Percentiles rank a stretch among this genome's conserved stretches.
phyloP scores from a whole-genome alignment of 139 green algal genomes.

The Coccomyxa sp. region DNA sequence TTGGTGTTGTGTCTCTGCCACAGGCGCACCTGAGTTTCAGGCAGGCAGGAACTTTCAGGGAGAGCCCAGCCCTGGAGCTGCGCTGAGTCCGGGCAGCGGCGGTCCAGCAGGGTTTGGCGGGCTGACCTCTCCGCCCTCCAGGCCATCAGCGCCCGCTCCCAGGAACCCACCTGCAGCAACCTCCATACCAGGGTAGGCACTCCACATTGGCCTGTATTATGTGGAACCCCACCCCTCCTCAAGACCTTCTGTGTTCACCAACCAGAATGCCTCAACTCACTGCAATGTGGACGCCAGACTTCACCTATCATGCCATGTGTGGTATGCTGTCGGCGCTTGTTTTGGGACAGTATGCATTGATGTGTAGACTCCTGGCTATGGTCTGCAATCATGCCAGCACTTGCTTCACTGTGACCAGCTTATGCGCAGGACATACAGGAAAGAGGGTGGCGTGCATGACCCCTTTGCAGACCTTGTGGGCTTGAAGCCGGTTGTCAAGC shows the following conservation, averaged over 20 bases:
- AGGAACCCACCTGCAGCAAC: not conserved
- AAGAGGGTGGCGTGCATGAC: slow-evolving; percentile 29
- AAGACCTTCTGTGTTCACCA: too few relatives aligned
- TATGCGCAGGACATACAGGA: slow-evolving; percentile 5
- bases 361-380: not conserved
- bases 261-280: not conserved
- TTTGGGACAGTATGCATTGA: not conserved
- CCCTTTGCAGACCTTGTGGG: slow-evolving; percentile 41
- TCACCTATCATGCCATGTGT: not conserved
- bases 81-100: too few relatives aligned
- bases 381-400: not conserved
- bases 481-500: too few relatives aligned
- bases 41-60: not conserved
- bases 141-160: too few relatives aligned
- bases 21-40: not conserved
- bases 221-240: too few relatives aligned
- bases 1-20: not conserved
- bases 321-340: not conserved
- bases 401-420: not conserved
- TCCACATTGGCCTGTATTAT: too few relatives aligned
- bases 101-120: not conserved
- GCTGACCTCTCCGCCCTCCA: too few relatives aligned
- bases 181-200: not conserved
- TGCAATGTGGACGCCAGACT: not conserved
- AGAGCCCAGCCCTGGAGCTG: not conserved